A percentile compares a stretch with the other conserved stretches of the same genome.
Conservation (phyloP, 1,284 basidiomycete species). For the Tylopilus sp. region DNA sequence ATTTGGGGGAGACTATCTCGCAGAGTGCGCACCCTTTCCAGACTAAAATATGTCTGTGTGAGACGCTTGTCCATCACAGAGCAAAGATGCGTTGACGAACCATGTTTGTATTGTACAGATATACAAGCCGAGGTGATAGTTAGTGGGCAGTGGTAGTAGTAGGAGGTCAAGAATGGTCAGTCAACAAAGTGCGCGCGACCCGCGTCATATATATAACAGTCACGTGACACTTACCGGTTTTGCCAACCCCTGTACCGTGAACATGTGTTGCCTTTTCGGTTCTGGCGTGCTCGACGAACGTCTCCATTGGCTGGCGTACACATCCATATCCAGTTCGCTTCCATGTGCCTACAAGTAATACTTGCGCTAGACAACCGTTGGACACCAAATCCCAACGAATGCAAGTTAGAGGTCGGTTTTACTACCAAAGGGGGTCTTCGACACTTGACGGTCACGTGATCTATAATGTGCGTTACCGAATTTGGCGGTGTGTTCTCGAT, state of each 20-base stretch:
- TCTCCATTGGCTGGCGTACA: too few species aligned
- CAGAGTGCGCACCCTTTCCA: slow-evolving; percentile 42
- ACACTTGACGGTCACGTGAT: background rate
- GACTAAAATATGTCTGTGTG: slow-evolving; percentile 33
- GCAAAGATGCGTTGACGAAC: slow-evolving; percentile 27
- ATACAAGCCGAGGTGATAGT: slow-evolving; percentile 13
- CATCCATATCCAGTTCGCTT: too few species aligned
- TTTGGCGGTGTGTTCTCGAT: slow-evolving; percentile 3
- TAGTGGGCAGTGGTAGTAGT: slow-evolving; percentile 39
- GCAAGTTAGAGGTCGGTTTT: too few species aligned
- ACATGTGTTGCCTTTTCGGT: background rate
- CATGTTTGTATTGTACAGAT: slow-evolving; percentile 34
- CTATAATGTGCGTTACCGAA: background rate
- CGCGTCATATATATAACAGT: slow-evolving; percentile 36
- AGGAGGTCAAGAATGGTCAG: slow-evolving; percentile 37
- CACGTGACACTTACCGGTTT: slow-evolving; percentile 40
- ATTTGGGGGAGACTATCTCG: slow-evolving; percentile 2
- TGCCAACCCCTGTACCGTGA: slow-evolving; percentile 1
- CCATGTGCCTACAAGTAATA: too few species aligned
- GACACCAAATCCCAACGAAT: too few species aligned
- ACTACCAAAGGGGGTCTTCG: too few species aligned
- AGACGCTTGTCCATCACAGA: slow-evolving; percentile 9
- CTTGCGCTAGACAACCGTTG: too few species aligned
- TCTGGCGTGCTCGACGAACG: too few species aligned
- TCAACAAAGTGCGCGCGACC: slow-evolving; percentile 38